A percentile compares a stretch with the other conserved stretches of the same genome.
Conservation (phyloP, 768 basidiomycete genomes). For the Gyrodon lividus region DNA sequence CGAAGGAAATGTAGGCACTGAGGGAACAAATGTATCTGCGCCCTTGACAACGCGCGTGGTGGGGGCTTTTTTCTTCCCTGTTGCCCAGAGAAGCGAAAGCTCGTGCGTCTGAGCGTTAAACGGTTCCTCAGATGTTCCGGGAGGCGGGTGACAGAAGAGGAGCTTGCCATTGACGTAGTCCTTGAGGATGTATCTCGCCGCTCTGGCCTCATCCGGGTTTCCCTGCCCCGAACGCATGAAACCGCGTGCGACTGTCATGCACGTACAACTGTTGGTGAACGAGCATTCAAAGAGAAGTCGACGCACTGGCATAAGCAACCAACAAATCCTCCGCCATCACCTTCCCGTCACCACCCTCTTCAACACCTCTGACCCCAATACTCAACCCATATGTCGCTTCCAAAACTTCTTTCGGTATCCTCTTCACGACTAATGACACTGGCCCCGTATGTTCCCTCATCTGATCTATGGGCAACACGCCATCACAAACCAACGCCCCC, state of each 20-base stretch:
- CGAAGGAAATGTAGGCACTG: neutral
- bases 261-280: constrained; percentile 14
- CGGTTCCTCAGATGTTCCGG: constrained; percentile 54
- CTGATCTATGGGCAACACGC: constrained; percentile 96
- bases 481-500: constrained; percentile 94
- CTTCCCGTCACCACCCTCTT: constrained; percentile 84
- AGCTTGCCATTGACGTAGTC: constrained; percentile 96
- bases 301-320: constrained; percentile 89
- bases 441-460: constrained; percentile 92
- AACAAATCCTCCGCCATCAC: constrained; percentile 79
- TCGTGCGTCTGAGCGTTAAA: constrained; percentile 78
- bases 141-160: constrained; percentile 89
- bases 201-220: constrained; percentile 94
- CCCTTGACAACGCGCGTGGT: constrained; percentile 80
- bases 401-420: constrained; percentile 80
- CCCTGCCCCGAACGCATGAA: constrained; percentile 93
- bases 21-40: constrained; percentile 76
- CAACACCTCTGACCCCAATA: constrained; percentile 59
- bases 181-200: constrained; percentile 90
- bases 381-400: constrained; percentile 87
- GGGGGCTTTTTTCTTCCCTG: constrained; percentile 87
- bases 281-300: neutral
- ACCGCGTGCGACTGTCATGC: constrained; percentile 77
- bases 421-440: constrained; percentile 66
- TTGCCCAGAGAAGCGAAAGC: constrained; percentile 53